These are phyloP conservation scores for Escallonia rubra DNA, from an alignment of 129 eudicot species.

Conservation along the genomic window DNA sequence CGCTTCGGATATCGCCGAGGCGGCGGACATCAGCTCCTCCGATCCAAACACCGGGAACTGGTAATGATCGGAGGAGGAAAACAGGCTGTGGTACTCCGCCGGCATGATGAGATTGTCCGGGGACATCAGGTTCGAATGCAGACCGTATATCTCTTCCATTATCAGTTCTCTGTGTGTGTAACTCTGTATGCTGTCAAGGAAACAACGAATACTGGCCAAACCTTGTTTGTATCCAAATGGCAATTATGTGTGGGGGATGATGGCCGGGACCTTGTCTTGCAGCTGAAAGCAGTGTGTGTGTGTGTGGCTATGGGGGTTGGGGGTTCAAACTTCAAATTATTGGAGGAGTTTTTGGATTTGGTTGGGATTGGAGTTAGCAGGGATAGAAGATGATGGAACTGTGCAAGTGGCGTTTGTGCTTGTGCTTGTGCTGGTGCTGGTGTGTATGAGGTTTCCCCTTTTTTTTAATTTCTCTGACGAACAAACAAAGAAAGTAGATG, in stretches of 20 bases:
- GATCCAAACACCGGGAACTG: conserved; percentile 45
- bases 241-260: background rate
- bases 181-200: no score
- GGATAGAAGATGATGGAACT: background rate
- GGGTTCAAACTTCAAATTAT: background rate
- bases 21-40: conserved; percentile 38
- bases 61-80: conserved; percentile 28
- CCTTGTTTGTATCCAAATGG: no score
- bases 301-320: no score
- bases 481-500: background rate
- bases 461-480: background rate
- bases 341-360: conserved; percentile 1
- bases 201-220: no score
- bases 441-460: background rate
- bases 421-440: background rate
- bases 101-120: conserved; percentile 60
- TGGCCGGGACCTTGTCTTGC: background rate
- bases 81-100: conserved; percentile 32
- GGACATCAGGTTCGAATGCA: conserved; percentile 43
- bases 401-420: background rate
- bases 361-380: conserved; percentile 5
- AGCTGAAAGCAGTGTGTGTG: background rate
- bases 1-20: conserved; percentile 48
- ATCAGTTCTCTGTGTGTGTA: background rate
- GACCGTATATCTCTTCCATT: conserved; percentile 80